Evolutionary conservation across 768 basidiomycete species (phyloP).

Genomic region (Boletus insuetus): DNA sequence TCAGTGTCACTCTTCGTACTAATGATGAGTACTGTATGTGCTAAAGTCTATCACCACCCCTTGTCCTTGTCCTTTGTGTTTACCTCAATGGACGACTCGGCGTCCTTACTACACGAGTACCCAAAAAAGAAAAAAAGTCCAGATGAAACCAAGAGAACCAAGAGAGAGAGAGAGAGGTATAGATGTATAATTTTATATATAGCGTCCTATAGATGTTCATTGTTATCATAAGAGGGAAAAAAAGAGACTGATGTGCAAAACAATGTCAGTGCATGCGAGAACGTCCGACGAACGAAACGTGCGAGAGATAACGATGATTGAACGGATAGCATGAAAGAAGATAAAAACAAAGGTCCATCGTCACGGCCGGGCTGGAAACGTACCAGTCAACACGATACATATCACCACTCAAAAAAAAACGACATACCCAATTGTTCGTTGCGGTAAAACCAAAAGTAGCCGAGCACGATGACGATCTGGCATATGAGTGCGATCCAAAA

Average conservation of each 20-base stretch:
- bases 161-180: background rate
- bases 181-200: background rate
- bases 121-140: background rate
- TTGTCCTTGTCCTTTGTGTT: too few relatives aligned
- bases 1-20: too few relatives aligned
- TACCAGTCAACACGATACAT: background rate
- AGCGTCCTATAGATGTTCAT: background rate
- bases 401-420: too few relatives aligned
- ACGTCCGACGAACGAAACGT: background rate
- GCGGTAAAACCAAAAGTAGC: slow-evolving; percentile 97
- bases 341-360: background rate
- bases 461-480: slow-evolving; percentile 81
- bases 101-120: background rate
- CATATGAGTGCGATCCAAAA: slow-evolving; percentile 87
- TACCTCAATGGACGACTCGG: background rate
- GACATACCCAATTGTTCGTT: slow-evolving; percentile 83
- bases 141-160: background rate
- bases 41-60: too few relatives aligned
- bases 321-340: background rate
- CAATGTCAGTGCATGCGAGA: background rate
- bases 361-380: slow-evolving; percentile 12
- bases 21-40: too few relatives aligned
- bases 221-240: too few relatives aligned
- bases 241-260: background rate
- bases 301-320: too few relatives aligned